A percentile compares a stretch with the other conserved stretches of the same genome.
These are phyloP conservation scores for Sugiyamaella chiloensis DNA, from an alignment of 805 yeast genomes.

Conservation along the genomic window DNA sequence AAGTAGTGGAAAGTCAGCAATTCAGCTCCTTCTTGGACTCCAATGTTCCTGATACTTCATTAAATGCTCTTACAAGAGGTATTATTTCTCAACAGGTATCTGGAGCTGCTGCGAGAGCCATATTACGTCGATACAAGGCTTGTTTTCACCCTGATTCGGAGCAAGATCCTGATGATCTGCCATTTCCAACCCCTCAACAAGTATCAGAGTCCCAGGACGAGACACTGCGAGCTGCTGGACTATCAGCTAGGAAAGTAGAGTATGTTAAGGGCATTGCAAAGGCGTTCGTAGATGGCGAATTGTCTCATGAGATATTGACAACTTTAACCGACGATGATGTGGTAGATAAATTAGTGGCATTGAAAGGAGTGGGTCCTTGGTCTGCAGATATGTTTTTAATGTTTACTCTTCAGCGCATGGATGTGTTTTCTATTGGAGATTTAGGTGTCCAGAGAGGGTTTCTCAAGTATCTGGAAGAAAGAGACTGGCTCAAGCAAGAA, in stretches of 20 bases:
- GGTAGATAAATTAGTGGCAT: conserved; percentile 30
- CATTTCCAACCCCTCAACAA: conserved; percentile 52
- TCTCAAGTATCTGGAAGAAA: conserved; percentile 52
- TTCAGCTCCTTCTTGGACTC: conserved; percentile 32
- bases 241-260: conserved; percentile 63
- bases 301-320: conserved; percentile 29
- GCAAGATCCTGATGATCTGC: conserved; percentile 15
- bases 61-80: conserved; percentile 20
- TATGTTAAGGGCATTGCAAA: conserved; percentile 62
- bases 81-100: conserved; percentile 37
- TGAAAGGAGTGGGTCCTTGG: conserved; percentile 54
- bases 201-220: conserved; percentile 44
- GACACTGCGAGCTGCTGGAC: conserved; percentile 58
- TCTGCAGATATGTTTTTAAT: conserved; percentile 82
- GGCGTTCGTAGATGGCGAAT: conserved; percentile 26
- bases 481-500: conserved; percentile 39
- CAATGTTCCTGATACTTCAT: conserved; percentile 4
- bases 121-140: conserved; percentile 46
- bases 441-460: conserved; percentile 84
- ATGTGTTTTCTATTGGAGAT: conserved; percentile 76
- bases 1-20: conserved; percentile 26
- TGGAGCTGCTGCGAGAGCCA: conserved; percentile 75
- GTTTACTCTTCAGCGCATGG: conserved; percentile 62
- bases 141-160: conserved; percentile 26
- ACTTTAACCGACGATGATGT: conserved; percentile 31